Evolutionary conservation across 805 yeast species (phyloP).

Genomic region (Candida sanyiensis): DNA sequence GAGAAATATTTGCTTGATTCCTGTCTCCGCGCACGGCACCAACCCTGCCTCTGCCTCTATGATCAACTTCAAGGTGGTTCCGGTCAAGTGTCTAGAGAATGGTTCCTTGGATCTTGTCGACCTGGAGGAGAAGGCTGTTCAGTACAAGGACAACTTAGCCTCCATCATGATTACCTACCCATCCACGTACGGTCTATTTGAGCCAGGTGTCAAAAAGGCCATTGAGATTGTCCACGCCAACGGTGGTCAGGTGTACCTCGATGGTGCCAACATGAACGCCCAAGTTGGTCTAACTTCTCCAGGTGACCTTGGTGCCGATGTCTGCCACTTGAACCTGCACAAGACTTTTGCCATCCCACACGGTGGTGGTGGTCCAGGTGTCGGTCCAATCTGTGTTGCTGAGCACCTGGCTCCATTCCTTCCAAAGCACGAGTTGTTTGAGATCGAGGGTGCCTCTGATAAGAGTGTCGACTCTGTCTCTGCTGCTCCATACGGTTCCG

Average conservation of each 20-base stretch:
- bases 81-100: conserved; percentile 78
- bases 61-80: conserved; percentile 91
- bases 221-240: conserved; percentile 75
- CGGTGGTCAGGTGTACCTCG: conserved; percentile 96
- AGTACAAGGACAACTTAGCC: conserved; percentile 67
- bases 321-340: conserved; percentile 93
- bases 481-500: conserved; percentile 95
- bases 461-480: conserved; percentile 70
- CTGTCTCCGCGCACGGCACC: conserved; percentile 97
- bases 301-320: conserved; percentile 97
- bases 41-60: conserved; percentile 98
- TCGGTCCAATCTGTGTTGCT: conserved; percentile 94
- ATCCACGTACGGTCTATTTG: conserved; percentile 93
- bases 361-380: conserved; percentile 99
- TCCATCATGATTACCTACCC: conserved; percentile 97
- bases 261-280: conserved; percentile 99
- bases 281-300: conserved; percentile 97
- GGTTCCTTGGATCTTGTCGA: conserved; percentile 86
- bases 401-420: conserved; percentile 72
- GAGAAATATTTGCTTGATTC: conserved; percentile 87
- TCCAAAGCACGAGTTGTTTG: conserved; percentile 67
- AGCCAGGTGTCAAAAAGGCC: conserved; percentile 82
- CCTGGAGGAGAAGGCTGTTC: conserved; percentile 62
- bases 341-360: conserved; percentile 97
- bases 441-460: conserved; percentile 36